phyloP scores from a whole-genome alignment of 2,329 filamentous ascomycete genomes.

The Cyphellophora europaea region DNA sequence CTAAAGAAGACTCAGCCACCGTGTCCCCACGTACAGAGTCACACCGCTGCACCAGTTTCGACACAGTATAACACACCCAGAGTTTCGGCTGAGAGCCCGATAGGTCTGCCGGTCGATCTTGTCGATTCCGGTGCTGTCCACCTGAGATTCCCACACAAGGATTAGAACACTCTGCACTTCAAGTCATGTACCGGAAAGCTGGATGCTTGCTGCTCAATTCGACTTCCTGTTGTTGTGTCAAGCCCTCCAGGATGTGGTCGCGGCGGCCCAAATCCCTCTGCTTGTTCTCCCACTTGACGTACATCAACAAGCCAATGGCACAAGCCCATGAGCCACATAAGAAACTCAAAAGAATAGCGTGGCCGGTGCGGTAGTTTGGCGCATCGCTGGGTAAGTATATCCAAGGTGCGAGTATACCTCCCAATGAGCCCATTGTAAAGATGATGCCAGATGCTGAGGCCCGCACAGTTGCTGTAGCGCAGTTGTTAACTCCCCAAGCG shows the following conservation, averaged over 20 bases:
- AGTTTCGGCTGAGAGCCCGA: no score
- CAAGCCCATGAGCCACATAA: slow-evolving; percentile 2
- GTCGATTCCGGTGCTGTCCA: no score
- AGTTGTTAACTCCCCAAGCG: slow-evolving; percentile 2
- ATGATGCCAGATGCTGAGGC: slow-evolving; percentile 1
- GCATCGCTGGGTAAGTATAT: slow-evolving; percentile 1
- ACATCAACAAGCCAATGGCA: not conserved
- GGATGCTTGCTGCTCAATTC: slow-evolving; percentile 1
- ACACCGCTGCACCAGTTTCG: no score
- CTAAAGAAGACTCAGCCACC: no score
- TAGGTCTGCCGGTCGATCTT: no score
- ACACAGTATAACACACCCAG: no score
- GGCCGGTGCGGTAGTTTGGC: not conserved
- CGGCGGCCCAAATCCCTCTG: slow-evolving; percentile 1
- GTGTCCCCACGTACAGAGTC: no score
- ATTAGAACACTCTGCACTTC: no score
- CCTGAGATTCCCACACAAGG: no score
- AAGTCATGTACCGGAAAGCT: slow-evolving; percentile 1
- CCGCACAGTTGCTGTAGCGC: not conserved
- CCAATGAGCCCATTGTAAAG: not conserved
- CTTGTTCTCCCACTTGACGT: slow-evolving; percentile 4
- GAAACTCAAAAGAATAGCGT: slow-evolving; percentile 1
- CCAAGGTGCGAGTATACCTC: slow-evolving; percentile 1
- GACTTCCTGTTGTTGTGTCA: not conserved
- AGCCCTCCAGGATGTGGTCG: slow-evolving; percentile 1